phyloP scores from a whole-genome alignment of 1,284 basidiomycete genomes.

The Irpex rosettiformis region DNA sequence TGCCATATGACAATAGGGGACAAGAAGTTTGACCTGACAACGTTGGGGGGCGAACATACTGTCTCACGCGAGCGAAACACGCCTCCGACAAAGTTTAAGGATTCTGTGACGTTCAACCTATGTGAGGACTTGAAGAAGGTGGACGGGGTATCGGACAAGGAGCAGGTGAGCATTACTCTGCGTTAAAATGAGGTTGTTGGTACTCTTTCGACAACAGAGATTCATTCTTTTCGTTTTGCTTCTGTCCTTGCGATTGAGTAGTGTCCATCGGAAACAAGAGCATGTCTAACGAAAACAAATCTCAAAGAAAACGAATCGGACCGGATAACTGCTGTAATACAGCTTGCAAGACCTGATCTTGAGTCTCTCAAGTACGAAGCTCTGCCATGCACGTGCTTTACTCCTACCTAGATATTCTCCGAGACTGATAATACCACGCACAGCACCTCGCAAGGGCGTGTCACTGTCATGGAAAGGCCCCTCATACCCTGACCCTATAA shows the following conservation, averaged over 20 bases:
- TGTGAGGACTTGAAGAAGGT: conserved; percentile 55
- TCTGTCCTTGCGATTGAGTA: conserved; percentile 30
- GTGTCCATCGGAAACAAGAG: conserved; percentile 67
- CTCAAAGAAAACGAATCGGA: conserved; percentile 48
- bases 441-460: conserved; percentile 49
- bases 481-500: conserved; percentile 48
- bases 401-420: conserved; percentile 4
- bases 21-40: conserved; percentile 55
- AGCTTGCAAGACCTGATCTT: conserved; percentile 49
- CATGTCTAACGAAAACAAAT: conserved; percentile 68
- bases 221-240: conserved; percentile 46
- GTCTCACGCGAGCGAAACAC: conserved; percentile 35
- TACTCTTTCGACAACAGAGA: conserved; percentile 1
- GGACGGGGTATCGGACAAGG: conserved; percentile 45
- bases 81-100: conserved; percentile 36
- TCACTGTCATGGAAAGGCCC: conserved; percentile 58
- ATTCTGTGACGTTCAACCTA: conserved; percentile 38
- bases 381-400: conserved; percentile 43
- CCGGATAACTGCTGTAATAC: conserved; percentile 63
- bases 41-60: conserved; percentile 46
- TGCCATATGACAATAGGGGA: conserved; percentile 49
- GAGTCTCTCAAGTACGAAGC: conserved; percentile 37
- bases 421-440: conserved; percentile 14
- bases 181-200: neutral
- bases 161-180: conserved; percentile 55